These are phyloP conservation scores for Ceratobasidium sp. DNA, from an alignment of 1,284 basidiomycete species.

Conservation along the genomic window DNA sequence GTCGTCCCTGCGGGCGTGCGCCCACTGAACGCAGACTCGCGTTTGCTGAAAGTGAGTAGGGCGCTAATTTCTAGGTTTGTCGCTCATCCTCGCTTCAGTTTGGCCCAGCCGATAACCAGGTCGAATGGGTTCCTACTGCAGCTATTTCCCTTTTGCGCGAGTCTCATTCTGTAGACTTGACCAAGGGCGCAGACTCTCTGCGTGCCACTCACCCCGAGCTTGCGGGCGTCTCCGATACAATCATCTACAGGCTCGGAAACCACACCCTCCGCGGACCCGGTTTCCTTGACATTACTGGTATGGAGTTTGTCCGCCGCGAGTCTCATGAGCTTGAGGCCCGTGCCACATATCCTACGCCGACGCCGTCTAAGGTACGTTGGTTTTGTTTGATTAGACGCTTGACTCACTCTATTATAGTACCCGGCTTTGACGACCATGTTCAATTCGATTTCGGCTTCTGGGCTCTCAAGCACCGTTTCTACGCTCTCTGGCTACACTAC, in stretches of 20 bases:
- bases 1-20: constrained; percentile 40
- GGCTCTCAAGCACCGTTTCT: constrained; percentile 39
- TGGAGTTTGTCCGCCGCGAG: constrained; percentile 32
- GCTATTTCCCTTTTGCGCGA: constrained; percentile 39
- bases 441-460: constrained; percentile 29
- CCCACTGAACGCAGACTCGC: constrained; percentile 30
- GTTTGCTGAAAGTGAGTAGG: constrained; percentile 23
- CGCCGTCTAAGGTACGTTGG: constrained; percentile 34
- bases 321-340: constrained; percentile 27
- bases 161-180: constrained; percentile 29
- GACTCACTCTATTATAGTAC: constrained; percentile 17
- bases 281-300: constrained; percentile 45
- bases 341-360: constrained; percentile 39
- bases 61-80: neutral
- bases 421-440: constrained; percentile 39
- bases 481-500: constrained; percentile 48
- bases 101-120: constrained; percentile 26
- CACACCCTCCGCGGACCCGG: constrained; percentile 43
- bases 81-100: constrained; percentile 21
- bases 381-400: neutral
- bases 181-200: constrained; percentile 11
- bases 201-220: constrained; percentile 32
- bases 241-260: constrained; percentile 41
- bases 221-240: constrained; percentile 20
- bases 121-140: constrained; percentile 29